Percentiles rank a stretch among this genome's conserved stretches.
phyloP scores from a whole-genome alignment of 2,329 filamentous ascomycete genomes.

The Penicillium sp. region DNA sequence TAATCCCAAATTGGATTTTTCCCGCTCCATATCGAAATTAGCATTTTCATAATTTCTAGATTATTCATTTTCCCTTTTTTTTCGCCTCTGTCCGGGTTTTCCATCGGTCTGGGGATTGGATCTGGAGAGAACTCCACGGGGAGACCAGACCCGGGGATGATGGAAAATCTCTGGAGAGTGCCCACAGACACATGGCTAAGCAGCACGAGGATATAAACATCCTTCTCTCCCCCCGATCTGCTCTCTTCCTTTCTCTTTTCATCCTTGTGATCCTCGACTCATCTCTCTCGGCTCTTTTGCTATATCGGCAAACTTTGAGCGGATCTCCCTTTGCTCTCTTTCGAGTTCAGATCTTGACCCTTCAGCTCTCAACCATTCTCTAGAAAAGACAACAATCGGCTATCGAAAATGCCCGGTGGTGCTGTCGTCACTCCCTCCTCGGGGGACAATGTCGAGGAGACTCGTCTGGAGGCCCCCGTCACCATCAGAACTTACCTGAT shows the following conservation, averaged over 20 bases:
- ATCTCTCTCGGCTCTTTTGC: no score
- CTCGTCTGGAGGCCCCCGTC: constrained; percentile 53
- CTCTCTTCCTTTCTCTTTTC: background rate
- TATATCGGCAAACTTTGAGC: no score
- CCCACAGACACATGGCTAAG: background rate
- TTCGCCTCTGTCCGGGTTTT: no score
- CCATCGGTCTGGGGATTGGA: background rate
- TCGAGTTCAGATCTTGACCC: background rate
- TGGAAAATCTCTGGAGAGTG: background rate
- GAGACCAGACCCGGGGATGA: background rate
- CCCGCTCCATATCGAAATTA: no score
- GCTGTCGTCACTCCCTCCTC: constrained; percentile 2
- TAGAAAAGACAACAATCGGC: background rate
- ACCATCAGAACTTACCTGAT: constrained; percentile 56
- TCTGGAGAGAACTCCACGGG: no score
- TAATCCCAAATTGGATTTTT: no score
- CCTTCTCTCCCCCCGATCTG: background rate
- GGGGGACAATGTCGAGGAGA: constrained; percentile 44
- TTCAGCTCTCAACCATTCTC: background rate
- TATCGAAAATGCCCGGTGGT: constrained; percentile 23
- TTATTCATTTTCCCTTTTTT: background rate
- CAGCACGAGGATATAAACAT: constrained; percentile 7
- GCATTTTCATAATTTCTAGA: no score
- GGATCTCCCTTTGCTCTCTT: background rate
- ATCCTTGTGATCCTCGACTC: constrained; percentile 3